These are phyloP conservation scores for Myxozyma sirexii DNA, from an alignment of 805 yeast genomes.

Conservation along the genomic window DNA sequence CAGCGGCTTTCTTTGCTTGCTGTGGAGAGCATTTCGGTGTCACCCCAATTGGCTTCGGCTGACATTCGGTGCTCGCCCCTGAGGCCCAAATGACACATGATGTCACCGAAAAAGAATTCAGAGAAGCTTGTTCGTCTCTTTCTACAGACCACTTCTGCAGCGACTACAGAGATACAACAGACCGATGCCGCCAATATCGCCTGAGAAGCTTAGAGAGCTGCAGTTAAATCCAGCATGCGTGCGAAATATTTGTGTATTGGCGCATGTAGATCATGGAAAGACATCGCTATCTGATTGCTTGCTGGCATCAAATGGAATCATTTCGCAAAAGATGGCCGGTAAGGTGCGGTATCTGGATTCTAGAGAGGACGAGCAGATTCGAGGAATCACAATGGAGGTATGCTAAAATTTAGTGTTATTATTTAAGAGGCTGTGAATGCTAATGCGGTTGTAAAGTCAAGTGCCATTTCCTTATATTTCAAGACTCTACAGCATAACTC, in stretches of 20 bases:
- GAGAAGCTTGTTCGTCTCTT: not conserved
- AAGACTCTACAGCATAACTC: conserved; percentile 49
- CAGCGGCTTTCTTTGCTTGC: not conserved
- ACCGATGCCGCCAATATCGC: conserved; percentile 48
- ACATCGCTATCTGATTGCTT: conserved; percentile 91
- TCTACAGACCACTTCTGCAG: not conserved
- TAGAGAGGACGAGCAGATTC: conserved; percentile 88
- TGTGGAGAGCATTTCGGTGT: not conserved
- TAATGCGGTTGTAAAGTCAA: conserved; percentile 49
- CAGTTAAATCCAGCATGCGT: conserved; percentile 72
- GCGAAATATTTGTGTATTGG: conserved; percentile 90
- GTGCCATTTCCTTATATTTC: conserved; percentile 92
- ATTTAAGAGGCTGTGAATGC: too few relatives aligned
- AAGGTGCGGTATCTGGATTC: conserved; percentile 91
- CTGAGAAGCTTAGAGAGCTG: conserved; percentile 63
- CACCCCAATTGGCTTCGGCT: not conserved
- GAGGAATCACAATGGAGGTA: conserved; percentile 95
- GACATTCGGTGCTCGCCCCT: not conserved
- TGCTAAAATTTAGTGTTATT: too few relatives aligned
- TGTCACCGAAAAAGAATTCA: conserved; percentile 7
- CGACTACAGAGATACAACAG: not conserved
- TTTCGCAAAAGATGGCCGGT: conserved; percentile 93
- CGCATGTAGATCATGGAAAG: conserved; percentile 99
- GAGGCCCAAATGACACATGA: not conserved
- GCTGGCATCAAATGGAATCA: conserved; percentile 93